Conservation (phyloP, 305 asterid genomes). For the Nicotiana rustica region DNA sequence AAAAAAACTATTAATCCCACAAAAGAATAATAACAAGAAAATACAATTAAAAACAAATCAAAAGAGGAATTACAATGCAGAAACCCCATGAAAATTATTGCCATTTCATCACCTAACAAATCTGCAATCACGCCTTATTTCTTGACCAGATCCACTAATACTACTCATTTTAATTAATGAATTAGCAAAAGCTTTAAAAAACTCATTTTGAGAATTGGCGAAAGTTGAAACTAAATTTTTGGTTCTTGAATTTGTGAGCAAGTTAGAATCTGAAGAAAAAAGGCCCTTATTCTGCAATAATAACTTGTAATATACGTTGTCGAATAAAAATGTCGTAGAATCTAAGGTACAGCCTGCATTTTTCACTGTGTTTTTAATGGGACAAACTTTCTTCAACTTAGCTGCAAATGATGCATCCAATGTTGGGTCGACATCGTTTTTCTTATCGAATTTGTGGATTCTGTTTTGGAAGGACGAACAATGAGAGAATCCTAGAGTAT, state of each 20-base stretch:
- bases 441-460: conserved; percentile 44
- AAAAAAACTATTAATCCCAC: background rate
- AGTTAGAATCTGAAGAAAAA: conserved; percentile 53
- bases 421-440: conserved; percentile 48
- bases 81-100: background rate
- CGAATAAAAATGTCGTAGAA: conserved; percentile 47
- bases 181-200: conserved; percentile 44
- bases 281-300: conserved; percentile 45
- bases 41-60: background rate
- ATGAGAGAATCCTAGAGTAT: conserved; percentile 41
- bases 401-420: conserved; percentile 49
- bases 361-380: conserved; percentile 41
- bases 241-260: conserved; percentile 41
- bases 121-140: conserved; percentile 48
- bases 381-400: conserved; percentile 45
- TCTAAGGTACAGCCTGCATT: conserved; percentile 50
- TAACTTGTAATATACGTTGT: conserved; percentile 47
- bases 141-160: conserved; percentile 45
- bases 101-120: conserved; percentile 32
- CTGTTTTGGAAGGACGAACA: conserved; percentile 54
- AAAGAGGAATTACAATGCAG: background rate
- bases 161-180: conserved; percentile 59
- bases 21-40: background rate
- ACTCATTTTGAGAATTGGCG: conserved; percentile 50
- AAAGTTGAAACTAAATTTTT: conserved; percentile 44